Base-by-base conservation (phyloP, 305 asterid species). In the Fraxinus paxiana region DNA sequence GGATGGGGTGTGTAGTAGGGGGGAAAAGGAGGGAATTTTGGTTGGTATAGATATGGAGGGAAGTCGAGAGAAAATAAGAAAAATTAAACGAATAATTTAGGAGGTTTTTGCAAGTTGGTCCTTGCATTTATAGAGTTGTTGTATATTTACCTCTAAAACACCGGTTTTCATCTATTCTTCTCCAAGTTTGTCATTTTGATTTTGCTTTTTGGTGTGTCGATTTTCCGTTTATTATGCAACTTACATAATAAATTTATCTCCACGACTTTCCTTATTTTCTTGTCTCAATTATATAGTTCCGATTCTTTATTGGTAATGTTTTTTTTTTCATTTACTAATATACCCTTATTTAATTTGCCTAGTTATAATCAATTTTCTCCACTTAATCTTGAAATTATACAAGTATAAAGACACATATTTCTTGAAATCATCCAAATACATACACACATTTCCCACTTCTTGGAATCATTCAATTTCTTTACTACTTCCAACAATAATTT, bases 31-130 rank as follows among this genome's bases (percentile, higher is more conserved):
- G 97, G 97, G 94, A 93, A 92, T 88, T 93, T 94, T 95, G 88
- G 96, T 92, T 93, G 92, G 93, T 91, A 91, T 87, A 85, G 92
- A 86, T 91, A 94, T 95, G 99, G 98, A 94, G 99, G 99, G 98
- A 95, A 95, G 89, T 74, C 75, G 77, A 51, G 83, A 28, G 79
- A 81, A 78, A 80, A 87, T 33, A 82, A 86, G 83, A 74, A 73
- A 83, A 76, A 78, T 71, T 80, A 83, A 89, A 80, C 22, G 35
- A 56, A 51, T 2, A 6, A 22, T 46, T 46, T 46, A 15, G 18
- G 59, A 15, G 59, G 2, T 26, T 54, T 80, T 89, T 87, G 82
- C 92, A 81, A 10, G 82, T 0, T 41, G 54, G 79, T 82, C 88
- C 90, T 67, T 78, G 0, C 0, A 43, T 63, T 12, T 85, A 35